Evolutionary conservation across 495 filamentous ascomycete genomes (phyloP), one percentile per base, ranked within the genome.

Genomic region (Penicillium robsamsonii): DNA sequence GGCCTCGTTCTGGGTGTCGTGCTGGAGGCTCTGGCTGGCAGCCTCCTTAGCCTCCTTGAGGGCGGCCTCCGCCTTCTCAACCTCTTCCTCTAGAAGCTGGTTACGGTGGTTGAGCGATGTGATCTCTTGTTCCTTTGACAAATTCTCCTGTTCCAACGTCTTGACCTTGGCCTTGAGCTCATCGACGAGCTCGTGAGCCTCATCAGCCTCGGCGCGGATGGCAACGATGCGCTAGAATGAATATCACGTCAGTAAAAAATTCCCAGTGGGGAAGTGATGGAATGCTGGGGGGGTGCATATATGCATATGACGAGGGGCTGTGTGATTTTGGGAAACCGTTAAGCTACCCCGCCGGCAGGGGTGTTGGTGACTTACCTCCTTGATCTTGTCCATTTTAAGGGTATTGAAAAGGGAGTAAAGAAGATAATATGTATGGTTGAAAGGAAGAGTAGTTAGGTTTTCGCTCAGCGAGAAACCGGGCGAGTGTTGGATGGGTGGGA

Each of bases 71-170:
- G 91, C 77, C 80, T 96, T 96, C 75, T 97, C 95, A 63, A 95
- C 86, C 67, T 96, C 91, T 50, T 70, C 59, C 72, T 97, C 92
- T n/a, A 96, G 85, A 40, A 95, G 79, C 54, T 83, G 79, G 74
- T 95, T 96, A 74, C 89, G 91, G 86, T 97, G 92, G 66, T 84
- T 81, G 55, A 98, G 87, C 27, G 94, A 98, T 54, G 86, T 90
- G 69, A 98, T 96, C 74, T 97, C 93, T 73, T 98, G 93, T 76
- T 97, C 94, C 81, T 98, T 97, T 55, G 86, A 74, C 41, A 95
- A 83, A 71, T 92, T 97, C 79, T 97, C 93, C 71, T 96, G 89
- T 77, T 98, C 91, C 56, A 98, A 82, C 20, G 73, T 75, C 79
- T 97, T 97, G 75, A 97, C 84, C 75, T 88, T 89, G 70, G 74